phyloP scores from a whole-genome alignment of 805 yeast genomes.

The Blastobotrys chiropterorum region DNA sequence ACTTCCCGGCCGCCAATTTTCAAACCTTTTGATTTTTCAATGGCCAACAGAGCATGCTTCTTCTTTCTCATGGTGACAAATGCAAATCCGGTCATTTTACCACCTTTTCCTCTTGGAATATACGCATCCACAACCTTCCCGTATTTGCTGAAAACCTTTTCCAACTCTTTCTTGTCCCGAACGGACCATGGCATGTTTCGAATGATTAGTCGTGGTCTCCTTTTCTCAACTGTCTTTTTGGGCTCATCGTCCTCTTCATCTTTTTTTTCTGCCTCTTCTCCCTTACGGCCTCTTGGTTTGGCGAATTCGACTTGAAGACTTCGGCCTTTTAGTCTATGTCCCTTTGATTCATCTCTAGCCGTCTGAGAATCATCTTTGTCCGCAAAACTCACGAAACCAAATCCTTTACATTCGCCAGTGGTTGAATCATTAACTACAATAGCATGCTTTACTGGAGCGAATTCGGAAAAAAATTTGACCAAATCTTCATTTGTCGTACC shows the following conservation, averaged over 20 bases:
- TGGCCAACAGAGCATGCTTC: constrained; percentile 71
- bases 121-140: constrained; percentile 86
- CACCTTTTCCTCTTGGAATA: constrained; percentile 83
- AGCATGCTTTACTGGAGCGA: constrained; percentile 94
- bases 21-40: constrained; percentile 65
- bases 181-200: constrained; percentile 97
- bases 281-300: constrained; percentile 75
- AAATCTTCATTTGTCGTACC: constrained; percentile 77
- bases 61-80: constrained; percentile 85
- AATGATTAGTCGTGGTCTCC: constrained; percentile 80
- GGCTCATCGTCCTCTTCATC: constrained; percentile 17
- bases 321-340: constrained; percentile 57
- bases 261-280: constrained; percentile 13
- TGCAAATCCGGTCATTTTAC: constrained; percentile 90
- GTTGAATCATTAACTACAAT: constrained; percentile 77
- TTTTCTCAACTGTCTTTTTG: constrained; percentile 67
- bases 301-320: constrained; percentile 76
- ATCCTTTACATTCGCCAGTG: constrained; percentile 73
- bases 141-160: constrained; percentile 61
- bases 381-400: constrained; percentile 90
- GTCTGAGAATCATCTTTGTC: constrained; percentile 74
- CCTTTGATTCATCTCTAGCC: constrained; percentile 66
- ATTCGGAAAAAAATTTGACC: constrained; percentile 79
- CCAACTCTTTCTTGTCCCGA: constrained; percentile 65
- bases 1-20: constrained; percentile 86